These are phyloP conservation scores for Agapanthus africanus DNA, from an alignment of 106 monocot species.

Conservation along the genomic window DNA sequence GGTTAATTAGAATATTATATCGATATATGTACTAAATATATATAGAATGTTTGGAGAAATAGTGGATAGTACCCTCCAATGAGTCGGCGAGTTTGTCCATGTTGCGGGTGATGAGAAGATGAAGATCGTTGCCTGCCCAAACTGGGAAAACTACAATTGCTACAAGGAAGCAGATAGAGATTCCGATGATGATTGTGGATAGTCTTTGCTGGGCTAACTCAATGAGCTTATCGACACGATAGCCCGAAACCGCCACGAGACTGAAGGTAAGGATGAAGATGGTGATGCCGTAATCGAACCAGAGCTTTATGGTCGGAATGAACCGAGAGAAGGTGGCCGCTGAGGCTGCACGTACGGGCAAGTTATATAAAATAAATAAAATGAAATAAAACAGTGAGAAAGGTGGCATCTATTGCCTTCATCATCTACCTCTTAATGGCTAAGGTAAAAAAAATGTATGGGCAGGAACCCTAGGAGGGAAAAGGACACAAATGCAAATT, in stretches of 20 bases:
- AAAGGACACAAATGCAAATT: no score
- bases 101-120: constrained; percentile 24
- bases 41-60: no score
- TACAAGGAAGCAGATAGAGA: constrained; percentile 23
- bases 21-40: no score
- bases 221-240: constrained; percentile 35
- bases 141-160: constrained; percentile 43
- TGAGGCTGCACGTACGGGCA: constrained; percentile 18
- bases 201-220: constrained; percentile 31
- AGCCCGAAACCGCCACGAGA: constrained; percentile 39
- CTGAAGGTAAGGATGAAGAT: constrained; percentile 59
- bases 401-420: no score
- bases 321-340: constrained; percentile 47
- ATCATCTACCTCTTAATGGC: no score
- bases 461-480: no score
- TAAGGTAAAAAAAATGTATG: no score
- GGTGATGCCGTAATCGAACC: constrained; percentile 51
- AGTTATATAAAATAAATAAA: no score
- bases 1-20: no score
- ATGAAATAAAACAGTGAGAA: no score
- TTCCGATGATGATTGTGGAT: constrained; percentile 41
- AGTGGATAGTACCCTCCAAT: constrained; percentile 35
- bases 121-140: constrained; percentile 58
- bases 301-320: constrained; percentile 33
- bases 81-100: constrained; percentile 37